Base-by-base conservation (phyloP, 108 stramenopile species). In the Nitzschia inconspicua region DNA sequence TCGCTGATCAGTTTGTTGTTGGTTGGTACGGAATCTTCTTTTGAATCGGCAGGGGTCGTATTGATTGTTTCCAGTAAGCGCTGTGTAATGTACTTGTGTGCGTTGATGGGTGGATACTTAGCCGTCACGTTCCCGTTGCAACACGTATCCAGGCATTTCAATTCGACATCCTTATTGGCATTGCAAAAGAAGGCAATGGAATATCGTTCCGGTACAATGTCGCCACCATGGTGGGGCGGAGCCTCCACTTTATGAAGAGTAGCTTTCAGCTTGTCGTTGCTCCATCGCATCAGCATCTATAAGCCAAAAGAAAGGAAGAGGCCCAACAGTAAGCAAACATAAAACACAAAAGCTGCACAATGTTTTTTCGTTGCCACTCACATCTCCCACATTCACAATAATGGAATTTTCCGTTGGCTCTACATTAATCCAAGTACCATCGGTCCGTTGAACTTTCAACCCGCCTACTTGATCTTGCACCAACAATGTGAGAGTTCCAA, bases 401-500 rank as follows among this genome's bases (percentile, higher is more conserved):
- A 77, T 65, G 14, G 64, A 44, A 37, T 62, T 47, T 27, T 59
- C 41, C 24, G 68, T 44, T 0, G 83, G 80, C 16, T 72, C 72
- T 2, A 84, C 81, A 32, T 68, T 46, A 6, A 80, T 70, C 86
- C 83, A 88, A 14, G 29, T 49, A 5, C 80, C 86, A 27, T 65
- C 65, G 16, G 29, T 20, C 0, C 30, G 18, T 50, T 80, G 71
- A 3, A 77, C 85, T 61, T 69, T 77, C 11, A 87, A 57, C 3
- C 86, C 86, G 24, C 78, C 79, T 20, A 76, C 64, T 22, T 23
- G 4, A 53, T 88, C 83, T 60, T 84, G 83, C 2, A 37, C 51
- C 3, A 88, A 60, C 16, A 88, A 36, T 20, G 86, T 84, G 28
- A 88, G 30, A 24, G 76, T 79, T 13, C 81, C 81, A 60, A 77